Percentiles rank a stretch among this genome's conserved stretches.
These are phyloP conservation scores for Amanita subjunquillea DNA, from an alignment of 768 basidiomycete species.

Conservation along the genomic window DNA sequence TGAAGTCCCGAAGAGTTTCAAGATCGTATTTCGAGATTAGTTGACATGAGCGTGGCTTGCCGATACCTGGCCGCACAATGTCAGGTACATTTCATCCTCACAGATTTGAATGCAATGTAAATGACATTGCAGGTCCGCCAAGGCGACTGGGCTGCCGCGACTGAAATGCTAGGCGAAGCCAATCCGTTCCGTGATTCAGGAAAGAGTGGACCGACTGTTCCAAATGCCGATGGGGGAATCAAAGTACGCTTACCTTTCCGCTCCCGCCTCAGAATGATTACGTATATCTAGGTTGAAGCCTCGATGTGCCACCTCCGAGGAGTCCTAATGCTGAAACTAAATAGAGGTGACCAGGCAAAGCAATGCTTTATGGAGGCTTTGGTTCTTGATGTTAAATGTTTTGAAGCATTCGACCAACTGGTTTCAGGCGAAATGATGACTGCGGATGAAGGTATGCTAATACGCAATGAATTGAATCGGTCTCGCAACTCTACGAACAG, in stretches of 20 bases:
- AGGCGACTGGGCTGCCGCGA: conserved; percentile 86
- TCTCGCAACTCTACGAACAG: conserved; percentile 27
- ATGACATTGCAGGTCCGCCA: conserved; percentile 47
- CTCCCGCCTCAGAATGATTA: neutral
- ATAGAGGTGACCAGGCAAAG: conserved; percentile 85
- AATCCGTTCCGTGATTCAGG: conserved; percentile 79
- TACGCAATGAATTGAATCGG: neutral
- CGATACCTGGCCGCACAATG: conserved; percentile 96
- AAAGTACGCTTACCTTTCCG: conserved; percentile 46
- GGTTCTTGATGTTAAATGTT: conserved; percentile 91
- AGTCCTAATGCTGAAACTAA: conserved; percentile 87
- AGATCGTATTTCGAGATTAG: conserved; percentile 62
- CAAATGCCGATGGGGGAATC: conserved; percentile 86
- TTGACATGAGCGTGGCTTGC: conserved; percentile 93
- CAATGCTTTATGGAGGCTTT: conserved; percentile 94
- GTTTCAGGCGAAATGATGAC: conserved; percentile 94
- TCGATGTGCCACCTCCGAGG: conserved; percentile 96
- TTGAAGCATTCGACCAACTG: conserved; percentile 88
- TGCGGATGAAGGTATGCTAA: conserved; percentile 80
- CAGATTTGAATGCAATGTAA: neutral
- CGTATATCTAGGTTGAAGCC: conserved; percentile 67
- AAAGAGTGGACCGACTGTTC: conserved; percentile 58
- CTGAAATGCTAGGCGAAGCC: conserved; percentile 87
- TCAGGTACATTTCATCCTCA: conserved; percentile 41
- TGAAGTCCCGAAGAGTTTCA: conserved; percentile 55